Conservation (phyloP, 768 basidiomycete genomes). For the Kwoniella europaea region DNA sequence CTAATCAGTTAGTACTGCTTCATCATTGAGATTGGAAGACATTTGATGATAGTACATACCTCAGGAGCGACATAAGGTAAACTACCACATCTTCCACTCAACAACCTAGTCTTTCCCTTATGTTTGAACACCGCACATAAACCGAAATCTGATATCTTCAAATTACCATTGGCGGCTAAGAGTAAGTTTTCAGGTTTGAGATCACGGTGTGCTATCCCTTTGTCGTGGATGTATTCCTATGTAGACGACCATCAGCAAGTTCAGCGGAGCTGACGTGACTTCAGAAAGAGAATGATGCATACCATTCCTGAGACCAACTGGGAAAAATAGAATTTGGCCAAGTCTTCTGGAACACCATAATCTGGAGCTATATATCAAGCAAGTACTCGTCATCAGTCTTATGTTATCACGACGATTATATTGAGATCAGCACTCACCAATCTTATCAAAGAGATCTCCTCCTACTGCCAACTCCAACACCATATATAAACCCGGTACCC, state of each 20-base stretch:
- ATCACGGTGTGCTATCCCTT: slow-evolving; percentile 95
- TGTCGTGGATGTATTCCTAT: slow-evolving; percentile 79
- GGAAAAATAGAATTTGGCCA: slow-evolving; percentile 87
- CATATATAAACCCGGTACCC: slow-evolving; percentile 86
- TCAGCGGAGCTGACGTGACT: background rate
- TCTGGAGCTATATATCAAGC: slow-evolving; percentile 72
- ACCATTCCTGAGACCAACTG: slow-evolving; percentile 86
- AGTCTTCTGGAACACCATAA: slow-evolving; percentile 79
- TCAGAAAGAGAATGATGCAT: slow-evolving; percentile 53
- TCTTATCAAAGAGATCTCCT: slow-evolving; percentile 98
- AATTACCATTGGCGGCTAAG: slow-evolving; percentile 75
- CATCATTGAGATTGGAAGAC: background rate
- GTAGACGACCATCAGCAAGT: background rate
- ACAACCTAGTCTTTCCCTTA: slow-evolving; percentile 76
- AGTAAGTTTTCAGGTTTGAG: slow-evolving; percentile 96
- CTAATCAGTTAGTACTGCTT: too few relatives aligned
- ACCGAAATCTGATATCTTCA: slow-evolving; percentile 96
- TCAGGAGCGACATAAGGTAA: slow-evolving; percentile 94
- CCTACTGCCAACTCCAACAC: slow-evolving; percentile 88
- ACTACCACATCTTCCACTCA: slow-evolving; percentile 87
- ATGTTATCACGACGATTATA: too few relatives aligned
- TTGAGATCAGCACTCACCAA: slow-evolving; percentile 66
- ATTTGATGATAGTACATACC: slow-evolving; percentile 61
- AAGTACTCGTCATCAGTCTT: too few relatives aligned
- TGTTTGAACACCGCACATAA: slow-evolving; percentile 87